Base-by-base conservation (phyloP, 2,329 filamentous ascomycete species). In the Waltergamsia citrina region DNA sequence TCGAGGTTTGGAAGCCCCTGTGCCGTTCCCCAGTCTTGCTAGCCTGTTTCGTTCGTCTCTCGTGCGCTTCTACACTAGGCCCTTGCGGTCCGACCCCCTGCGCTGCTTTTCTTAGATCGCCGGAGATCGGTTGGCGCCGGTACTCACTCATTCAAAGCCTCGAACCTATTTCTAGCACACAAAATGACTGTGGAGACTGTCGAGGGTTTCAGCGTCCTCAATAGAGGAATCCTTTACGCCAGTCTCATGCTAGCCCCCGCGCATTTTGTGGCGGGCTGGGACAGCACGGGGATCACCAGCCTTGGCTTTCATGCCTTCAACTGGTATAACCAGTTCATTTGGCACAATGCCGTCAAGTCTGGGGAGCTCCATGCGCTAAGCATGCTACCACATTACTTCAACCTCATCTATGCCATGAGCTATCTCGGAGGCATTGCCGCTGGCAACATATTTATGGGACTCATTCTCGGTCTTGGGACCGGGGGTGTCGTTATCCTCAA, bases 261-360 rank as follows among this genome's bases (percentile, higher is more conserved):
- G 16, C 38, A 42, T 26, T 40, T 40, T 20, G 12, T 40, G 16
- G 34, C 37, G 19, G 40, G 41, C 32, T 14, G 33, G 17, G 25
- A 30, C 38, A 39, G 35, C 36, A 38, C 35, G 34, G 35, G 38
- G 36, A 27, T 34, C 7, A 39, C 30, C 36, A 41, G 36, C 39
- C 33, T 42, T n/a, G 41, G 38, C 38, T 42, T 42, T 31, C 41
- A 38, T 16, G 41, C 38, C 20, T 42, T 38, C 38, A 42, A 42
- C 41, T 42, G 38, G 38, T 42, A 42, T 34, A 40, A 36, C 12
- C 41, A 42, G 37, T 16, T 41, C 15, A 29, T 30, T 10, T 42
- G 38, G 38, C 39, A 39, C 36, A 12, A 33, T 7, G 41, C 38
- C 20, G 33, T 36, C 29, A 25, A 11, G 21, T 17, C 6, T n/a